Percentiles rank a stretch among this genome's conserved stretches.
Conservation (phyloP, 768 basidiomycete species). For the Gloeostereum incarnatum region DNA sequence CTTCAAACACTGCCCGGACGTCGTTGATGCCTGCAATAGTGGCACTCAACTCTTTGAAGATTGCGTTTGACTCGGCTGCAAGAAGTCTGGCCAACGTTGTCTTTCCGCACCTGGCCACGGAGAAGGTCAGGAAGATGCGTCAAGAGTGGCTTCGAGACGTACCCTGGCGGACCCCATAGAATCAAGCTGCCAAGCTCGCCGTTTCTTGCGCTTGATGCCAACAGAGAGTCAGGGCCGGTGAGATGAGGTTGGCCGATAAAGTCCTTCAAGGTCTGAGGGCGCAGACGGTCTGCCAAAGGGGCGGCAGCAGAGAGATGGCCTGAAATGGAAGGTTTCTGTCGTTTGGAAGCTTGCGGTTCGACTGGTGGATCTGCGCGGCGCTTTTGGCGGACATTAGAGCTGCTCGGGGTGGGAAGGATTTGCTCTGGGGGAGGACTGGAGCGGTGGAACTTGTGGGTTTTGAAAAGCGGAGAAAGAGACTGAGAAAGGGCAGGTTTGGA, state of each 20-base stretch:
- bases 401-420: constrained; percentile 2
- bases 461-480: constrained; percentile 8
- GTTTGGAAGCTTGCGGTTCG: constrained; percentile 9
- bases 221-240: constrained; percentile 43
- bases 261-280: constrained; percentile 53
- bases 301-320: constrained; percentile 21
- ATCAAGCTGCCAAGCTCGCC: constrained; percentile 53
- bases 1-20: constrained; percentile 64
- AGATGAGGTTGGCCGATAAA: constrained; percentile 69
- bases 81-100: constrained; percentile 71
- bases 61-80: constrained; percentile 44
- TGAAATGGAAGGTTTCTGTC: constrained; percentile 13
- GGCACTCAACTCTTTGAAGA: constrained; percentile 75
- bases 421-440: constrained; percentile 30
- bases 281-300: constrained; percentile 65
- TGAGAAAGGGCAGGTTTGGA: constrained; percentile 8
- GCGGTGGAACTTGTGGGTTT: constrained; percentile 13
- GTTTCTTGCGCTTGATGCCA: constrained; percentile 40
- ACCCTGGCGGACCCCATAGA: constrained; percentile 75
- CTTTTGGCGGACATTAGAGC: constrained; percentile 9
- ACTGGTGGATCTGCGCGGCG: constrained; percentile 10
- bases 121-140: constrained; percentile 1
- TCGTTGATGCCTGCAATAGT: constrained; percentile 62
- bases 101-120: constrained; percentile 47
- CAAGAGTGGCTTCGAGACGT: constrained; percentile 5